Base-by-base conservation (phyloP, 768 basidiomycete species). In the Fistulinella prunicolor region DNA sequence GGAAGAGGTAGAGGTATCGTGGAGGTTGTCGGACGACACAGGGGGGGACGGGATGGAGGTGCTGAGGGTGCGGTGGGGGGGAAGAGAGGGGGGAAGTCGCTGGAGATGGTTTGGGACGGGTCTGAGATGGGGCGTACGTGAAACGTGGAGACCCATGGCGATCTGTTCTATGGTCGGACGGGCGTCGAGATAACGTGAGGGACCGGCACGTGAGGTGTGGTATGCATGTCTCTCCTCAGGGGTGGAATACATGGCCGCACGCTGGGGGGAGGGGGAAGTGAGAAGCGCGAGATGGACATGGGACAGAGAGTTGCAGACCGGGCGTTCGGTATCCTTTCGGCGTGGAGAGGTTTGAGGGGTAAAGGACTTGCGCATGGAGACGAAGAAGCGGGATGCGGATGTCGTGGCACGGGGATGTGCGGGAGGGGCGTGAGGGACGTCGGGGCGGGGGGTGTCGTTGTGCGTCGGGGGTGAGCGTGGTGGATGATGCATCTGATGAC, bases 81-180 rank as follows among this genome's bases (percentile, higher is more conserved):
- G 55, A 30, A 52, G 49, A 13, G 65, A 46, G 12, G 55, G 21
- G 12, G 57, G 43, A 38, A 61, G 47, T 22, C 59, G 55, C 10
- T 54, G 65, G 35, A 47, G 56, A 13, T 61, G 42, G 36, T 44
- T 54, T 9, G 47, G 28, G 24, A 55, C 61, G 9, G 77, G 73
- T 36, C 81, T 76, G 23, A 88, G 67, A 61, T 88, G 86, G 4
- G 86, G 86, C 1, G 86, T 89, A 30, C 83, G 80, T 6, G 86
- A 88, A 24, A 85, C 70, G 64, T 89, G 86, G 20, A 89, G 73
- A 17, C 86, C 86, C 85, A 89, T 88, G 13, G 84, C 82, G 51
- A 89, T 89, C 67, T 89, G 86, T 58, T 85, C 81, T 34, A 86
- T 75, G 39, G 81, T 83, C 1, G 86, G 86, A 14, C 77, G 80